Evolutionary conservation across 495 filamentous ascomycete species (phyloP), one percentile per base, ranked within the genome.

Genomic region (Aspergillus cristatus): DNA sequence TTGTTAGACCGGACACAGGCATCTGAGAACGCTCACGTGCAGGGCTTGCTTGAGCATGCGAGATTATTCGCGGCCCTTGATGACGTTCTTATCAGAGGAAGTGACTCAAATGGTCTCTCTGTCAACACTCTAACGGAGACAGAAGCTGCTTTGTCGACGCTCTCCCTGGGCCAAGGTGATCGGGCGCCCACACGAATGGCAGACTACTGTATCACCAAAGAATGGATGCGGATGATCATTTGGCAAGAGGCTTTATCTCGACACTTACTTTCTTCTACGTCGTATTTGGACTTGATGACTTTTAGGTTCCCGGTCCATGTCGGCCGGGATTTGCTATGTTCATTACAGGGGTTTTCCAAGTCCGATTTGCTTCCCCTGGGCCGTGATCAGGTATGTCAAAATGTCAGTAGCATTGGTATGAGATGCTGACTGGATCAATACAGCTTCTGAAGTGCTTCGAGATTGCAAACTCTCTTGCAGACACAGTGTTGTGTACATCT

Each of bases 201-300:
- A 28, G 57, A 61, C 32, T 56, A 47, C 25, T 49, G 49, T 14
- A 55, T 58, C 18, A 61, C 57, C 0, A 50, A 50, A 32, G 52
- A 83, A 47, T 91, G 84, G 84, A 73, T 89, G 34, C 75, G 82
- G 43, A 82, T 77, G 3, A 80, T 81, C 54, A 71, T 82, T 2
- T 89, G 84, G 85, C 82, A 86, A 44, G 54, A 87, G n/a, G 67
- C 68, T 8, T 53, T 69, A 12, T 55, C 65, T 11, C 62, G 70
- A 28, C 67, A 70, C 1, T 62, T 67, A 25, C 58, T 79, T 7
- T 78, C 74, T 3, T 73, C 72, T 3, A 50, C 57, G 3, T 68
- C 72, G 1, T 45, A 55, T 18, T 72, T 81, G 37, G 60, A 63
- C 14, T 68, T 73, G n/a, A 72, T 86, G 71, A 79, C 71, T 0